These are phyloP conservation scores for Zelopaecilomyces penicillatus DNA, from an alignment of 2,329 filamentous ascomycete species.

Conservation along the genomic window DNA sequence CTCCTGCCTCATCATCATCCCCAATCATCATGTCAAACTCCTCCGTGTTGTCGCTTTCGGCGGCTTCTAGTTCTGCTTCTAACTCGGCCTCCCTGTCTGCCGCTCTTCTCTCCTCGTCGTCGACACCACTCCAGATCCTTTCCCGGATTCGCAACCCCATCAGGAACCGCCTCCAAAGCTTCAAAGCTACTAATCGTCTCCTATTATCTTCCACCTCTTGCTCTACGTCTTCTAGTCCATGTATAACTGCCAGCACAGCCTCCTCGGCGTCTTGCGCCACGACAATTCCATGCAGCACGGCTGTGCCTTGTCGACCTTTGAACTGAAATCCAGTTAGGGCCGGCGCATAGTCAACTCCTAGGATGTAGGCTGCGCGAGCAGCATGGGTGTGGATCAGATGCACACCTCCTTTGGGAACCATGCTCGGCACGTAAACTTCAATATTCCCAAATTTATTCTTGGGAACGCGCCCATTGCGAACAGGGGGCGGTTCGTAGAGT, in stretches of 20 bases:
- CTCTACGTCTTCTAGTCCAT: slow-evolving; percentile 57
- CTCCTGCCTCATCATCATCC: slow-evolving; percentile 36
- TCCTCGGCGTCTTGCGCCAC: slow-evolving; percentile 64
- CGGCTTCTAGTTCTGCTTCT: slow-evolving; percentile 27
- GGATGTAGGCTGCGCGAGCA: slow-evolving; percentile 60
- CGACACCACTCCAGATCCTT: slow-evolving; percentile 56
- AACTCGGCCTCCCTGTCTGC: slow-evolving; percentile 28
- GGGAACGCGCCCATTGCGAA: slow-evolving; percentile 67
- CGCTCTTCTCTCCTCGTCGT: slow-evolving; percentile 36
- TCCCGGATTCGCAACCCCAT: slow-evolving; percentile 69
- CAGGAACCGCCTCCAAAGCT: slow-evolving; percentile 60
- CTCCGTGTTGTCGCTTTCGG: slow-evolving; percentile 32
- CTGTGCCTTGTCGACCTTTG: slow-evolving; percentile 75
- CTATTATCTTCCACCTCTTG: slow-evolving; percentile 58
- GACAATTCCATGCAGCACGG: slow-evolving; percentile 69
- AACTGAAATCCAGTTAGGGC: slow-evolving; percentile 89
- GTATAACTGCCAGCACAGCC: slow-evolving; percentile 61
- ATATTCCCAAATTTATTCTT: slow-evolving; percentile 93
- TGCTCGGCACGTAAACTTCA: slow-evolving; percentile 83
- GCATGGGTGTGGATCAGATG: slow-evolving; percentile 59
- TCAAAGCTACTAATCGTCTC: slow-evolving; percentile 63
- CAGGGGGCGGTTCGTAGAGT: slow-evolving; percentile 65
- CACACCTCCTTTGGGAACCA: slow-evolving; percentile 75
- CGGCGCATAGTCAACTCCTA: slow-evolving; percentile 79
- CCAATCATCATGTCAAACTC: slow-evolving; percentile 34